Percentiles rank a stretch among this genome's conserved stretches.
phyloP scores from a whole-genome alignment of 805 yeast genomes.

The Sugiyamaella boreocaroliniensis region DNA sequence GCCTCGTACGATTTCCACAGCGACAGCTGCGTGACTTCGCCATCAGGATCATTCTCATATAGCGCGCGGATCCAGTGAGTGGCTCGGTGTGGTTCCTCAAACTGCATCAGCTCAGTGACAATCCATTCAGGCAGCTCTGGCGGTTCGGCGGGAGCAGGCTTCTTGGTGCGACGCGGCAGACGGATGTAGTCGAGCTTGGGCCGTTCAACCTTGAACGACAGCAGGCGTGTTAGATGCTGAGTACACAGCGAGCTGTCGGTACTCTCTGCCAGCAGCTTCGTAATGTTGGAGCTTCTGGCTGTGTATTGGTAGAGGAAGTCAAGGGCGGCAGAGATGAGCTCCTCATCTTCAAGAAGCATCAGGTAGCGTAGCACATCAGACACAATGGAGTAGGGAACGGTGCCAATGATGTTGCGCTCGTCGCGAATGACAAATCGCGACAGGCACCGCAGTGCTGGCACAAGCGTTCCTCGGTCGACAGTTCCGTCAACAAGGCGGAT shows the following conservation, averaged over 20 bases:
- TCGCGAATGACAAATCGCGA: conserved; percentile 70
- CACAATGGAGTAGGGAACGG: conserved; percentile 42
- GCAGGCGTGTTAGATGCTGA: conserved; percentile 56
- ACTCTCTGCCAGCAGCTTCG: conserved; percentile 42
- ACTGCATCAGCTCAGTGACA: conserved; percentile 50
- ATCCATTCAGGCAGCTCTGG: conserved; percentile 54
- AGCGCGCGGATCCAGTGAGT: conserved; percentile 92
- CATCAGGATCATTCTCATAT: conserved; percentile 67
- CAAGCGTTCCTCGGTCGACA: conserved; percentile 62
- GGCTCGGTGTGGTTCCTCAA: conserved; percentile 85
- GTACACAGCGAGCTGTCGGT: conserved; percentile 47
- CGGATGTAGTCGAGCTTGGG: conserved; percentile 33
- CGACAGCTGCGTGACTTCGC: conserved; percentile 91
- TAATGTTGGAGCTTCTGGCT: conserved; percentile 54
- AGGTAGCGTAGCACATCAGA: conserved; percentile 52
- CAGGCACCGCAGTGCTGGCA: conserved; percentile 66
- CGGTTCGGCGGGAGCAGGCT: conserved; percentile 58
- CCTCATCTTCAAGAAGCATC: conserved; percentile 63
- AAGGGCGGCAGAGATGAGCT: conserved; percentile 62
- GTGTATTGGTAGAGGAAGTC: conserved; percentile 78
- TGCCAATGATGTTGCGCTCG: conserved; percentile 46
- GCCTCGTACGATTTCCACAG: conserved; percentile 93
- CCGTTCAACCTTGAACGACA: conserved; percentile 40
- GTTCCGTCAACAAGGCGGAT: conserved; percentile 44
- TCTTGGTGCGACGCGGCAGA: conserved; percentile 39